Evolutionary conservation across 805 yeast species (phyloP).

Genomic region (Kluyveromyces aestuarii): DNA sequence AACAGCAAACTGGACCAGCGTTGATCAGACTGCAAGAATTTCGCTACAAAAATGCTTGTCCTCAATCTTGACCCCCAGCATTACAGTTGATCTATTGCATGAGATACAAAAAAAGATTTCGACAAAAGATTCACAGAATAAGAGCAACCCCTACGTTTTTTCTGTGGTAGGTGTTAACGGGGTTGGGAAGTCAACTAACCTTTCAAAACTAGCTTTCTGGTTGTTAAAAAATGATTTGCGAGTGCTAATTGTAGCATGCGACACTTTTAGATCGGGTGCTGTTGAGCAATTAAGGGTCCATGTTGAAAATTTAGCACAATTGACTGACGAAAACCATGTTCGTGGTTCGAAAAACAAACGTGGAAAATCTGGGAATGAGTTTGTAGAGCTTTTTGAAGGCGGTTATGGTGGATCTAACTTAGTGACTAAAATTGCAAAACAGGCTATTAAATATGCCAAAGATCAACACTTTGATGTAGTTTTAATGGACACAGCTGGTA

Average conservation of each 20-base stretch:
- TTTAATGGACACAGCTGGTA: slow-evolving; percentile 93
- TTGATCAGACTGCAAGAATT: slow-evolving; percentile 64
- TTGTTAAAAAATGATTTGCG: slow-evolving; percentile 77
- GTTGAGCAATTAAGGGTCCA: slow-evolving; percentile 96
- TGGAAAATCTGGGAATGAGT: slow-evolving; percentile 32
- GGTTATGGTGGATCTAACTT: slow-evolving; percentile 96
- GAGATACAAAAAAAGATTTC: slow-evolving; percentile 50
- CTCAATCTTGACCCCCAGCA: slow-evolving; percentile 81
- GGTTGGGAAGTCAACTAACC: slow-evolving; percentile 92
- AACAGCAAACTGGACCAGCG: slow-evolving; percentile 64
- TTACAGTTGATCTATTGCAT: slow-evolving; percentile 76
- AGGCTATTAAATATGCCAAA: slow-evolving; percentile 75
- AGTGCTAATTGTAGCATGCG: slow-evolving; percentile 92
- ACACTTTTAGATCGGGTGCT: slow-evolving; percentile 96
- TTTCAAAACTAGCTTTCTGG: slow-evolving; percentile 95
- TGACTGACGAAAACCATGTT: slow-evolving; percentile 41
- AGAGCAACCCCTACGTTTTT: slow-evolving; percentile 72
- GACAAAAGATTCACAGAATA: slow-evolving; percentile 16
- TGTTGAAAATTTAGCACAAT: slow-evolving; percentile 68
- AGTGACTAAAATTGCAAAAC: slow-evolving; percentile 87
- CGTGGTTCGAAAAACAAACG: slow-evolving; percentile 29
- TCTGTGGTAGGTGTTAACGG: slow-evolving; percentile 98
- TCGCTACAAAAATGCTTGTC: slow-evolving; percentile 52
- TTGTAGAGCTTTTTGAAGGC: slow-evolving; percentile 74
- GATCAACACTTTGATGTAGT: slow-evolving; percentile 72